phyloP scores from a whole-genome alignment of 345 rosid genomes.

The Aethionema arabicum region DNA sequence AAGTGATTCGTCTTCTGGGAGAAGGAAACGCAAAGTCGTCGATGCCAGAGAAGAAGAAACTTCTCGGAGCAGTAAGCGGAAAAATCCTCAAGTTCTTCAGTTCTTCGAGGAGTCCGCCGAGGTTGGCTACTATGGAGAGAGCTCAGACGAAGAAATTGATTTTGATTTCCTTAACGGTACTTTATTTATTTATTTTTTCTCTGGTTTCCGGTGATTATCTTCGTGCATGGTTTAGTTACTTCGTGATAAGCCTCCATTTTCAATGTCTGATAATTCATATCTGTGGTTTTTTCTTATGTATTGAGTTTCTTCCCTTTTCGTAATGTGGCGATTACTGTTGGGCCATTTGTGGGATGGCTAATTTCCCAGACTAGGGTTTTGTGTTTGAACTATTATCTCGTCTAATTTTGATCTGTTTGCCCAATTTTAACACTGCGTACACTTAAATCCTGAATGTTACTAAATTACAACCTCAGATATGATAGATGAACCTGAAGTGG shows the following conservation, averaged over 20 bases:
- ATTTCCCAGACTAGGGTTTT: slow-evolving; percentile 22
- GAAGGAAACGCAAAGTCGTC: slow-evolving; percentile 36
- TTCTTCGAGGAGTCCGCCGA: slow-evolving; percentile 66
- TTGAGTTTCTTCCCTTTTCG: background rate
- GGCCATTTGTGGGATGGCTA: background rate
- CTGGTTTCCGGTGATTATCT: slow-evolving; percentile 7
- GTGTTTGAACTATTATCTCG: slow-evolving; percentile 7
- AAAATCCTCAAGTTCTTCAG: slow-evolving; percentile 51
- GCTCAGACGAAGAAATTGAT: slow-evolving; percentile 47
- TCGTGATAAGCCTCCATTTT: slow-evolving; percentile 3
- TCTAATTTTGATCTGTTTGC: slow-evolving; percentile 5
- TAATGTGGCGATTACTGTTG: background rate
- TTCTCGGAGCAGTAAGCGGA: slow-evolving; percentile 43
- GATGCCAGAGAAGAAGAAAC: slow-evolving; percentile 40
- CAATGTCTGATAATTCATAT: background rate
- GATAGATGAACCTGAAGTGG: slow-evolving; percentile 49
- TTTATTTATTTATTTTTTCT: background rate
- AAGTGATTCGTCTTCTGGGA: slow-evolving; percentile 17
- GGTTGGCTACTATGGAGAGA: slow-evolving; percentile 43
- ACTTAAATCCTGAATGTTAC: background rate
- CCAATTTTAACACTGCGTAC: background rate
- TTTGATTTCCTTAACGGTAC: slow-evolving; percentile 42
- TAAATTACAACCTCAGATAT: slow-evolving; percentile 34
- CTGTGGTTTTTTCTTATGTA: background rate
- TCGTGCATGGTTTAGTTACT: slow-evolving; percentile 23